A percentile compares a stretch with the other conserved stretches of the same genome.
Evolutionary conservation across 2,329 filamentous ascomycete species (phyloP).

Genomic region (Penicillium nordicum): DNA sequence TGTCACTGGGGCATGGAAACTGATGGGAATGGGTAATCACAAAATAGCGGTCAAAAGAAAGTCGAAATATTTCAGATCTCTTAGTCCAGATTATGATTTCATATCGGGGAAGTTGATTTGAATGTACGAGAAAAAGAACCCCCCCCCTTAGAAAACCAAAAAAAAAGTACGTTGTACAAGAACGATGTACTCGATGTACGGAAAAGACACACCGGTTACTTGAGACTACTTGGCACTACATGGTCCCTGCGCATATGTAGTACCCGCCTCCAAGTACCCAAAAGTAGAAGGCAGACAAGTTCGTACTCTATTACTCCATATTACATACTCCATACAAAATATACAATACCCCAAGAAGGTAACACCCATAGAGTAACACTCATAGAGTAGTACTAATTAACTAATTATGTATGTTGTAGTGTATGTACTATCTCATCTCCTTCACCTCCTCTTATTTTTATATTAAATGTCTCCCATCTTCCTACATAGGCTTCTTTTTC

Average conservation of each 20-base stretch:
- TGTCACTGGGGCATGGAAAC: background rate
- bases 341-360: background rate
- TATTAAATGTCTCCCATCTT: background rate
- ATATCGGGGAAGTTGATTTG: background rate
- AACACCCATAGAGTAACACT: background rate
- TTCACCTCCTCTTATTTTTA: background rate
- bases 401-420: too few relatives aligned
- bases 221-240: background rate
- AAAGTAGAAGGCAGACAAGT: background rate
- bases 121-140: background rate
- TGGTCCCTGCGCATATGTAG: background rate
- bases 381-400: background rate
- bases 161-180: background rate
- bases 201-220: background rate
- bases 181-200: background rate
- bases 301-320: background rate
- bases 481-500: background rate
- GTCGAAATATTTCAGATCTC: background rate
- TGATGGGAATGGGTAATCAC: background rate
- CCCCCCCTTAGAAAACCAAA: too few relatives aligned
- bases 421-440: background rate
- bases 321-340: background rate
- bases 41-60: slow-evolving; percentile 5
- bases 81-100: background rate
- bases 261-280: background rate